Evolutionary conservation across 2,329 filamentous ascomycete genomes (phyloP), one percentile per base, ranked within the genome.

Genomic region (Microsporum canis): DNA sequence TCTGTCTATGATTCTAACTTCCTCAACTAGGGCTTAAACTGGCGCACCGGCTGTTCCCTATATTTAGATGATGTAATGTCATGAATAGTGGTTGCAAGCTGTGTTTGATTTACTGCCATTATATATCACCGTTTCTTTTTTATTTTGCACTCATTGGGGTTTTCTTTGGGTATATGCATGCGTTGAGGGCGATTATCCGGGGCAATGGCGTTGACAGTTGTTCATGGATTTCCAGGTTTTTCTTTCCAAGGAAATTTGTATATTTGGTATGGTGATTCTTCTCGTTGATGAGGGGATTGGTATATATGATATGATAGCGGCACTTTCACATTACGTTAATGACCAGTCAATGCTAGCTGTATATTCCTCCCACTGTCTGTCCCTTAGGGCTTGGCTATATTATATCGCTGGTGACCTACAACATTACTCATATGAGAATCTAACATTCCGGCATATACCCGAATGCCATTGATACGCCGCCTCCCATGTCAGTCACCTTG

Each of bases 1-100:
- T 17, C 7, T 36, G 14, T 36, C 23, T 34, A 23, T 47, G 31
- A 23, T 17, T 34, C 51, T 55, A 36, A 55, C 56, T 60, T 27
- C 27, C 17, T 47, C 45, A 55, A 56, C 43, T 58, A 65, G 64
- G 63, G 63, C 60, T 63, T n/a, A 64, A 64, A 60, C 1, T 63
- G 14, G 6, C 63, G 2, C 57, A 63, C 38, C 39, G 59, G 51
- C 3, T 64, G n/a, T 63, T 65, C 41, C 64, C 64, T 17, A 39
- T 33, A 51, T 29, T 65, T 14, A 53, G 63, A 56, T 64, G 36
- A 57, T 14, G 12, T 7, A n/a, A 59, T 12, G 10, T 14, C 10
- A 23, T 23, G 12, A 2, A 7, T n/a, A 43, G 23, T n/a, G n/a
- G 53, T 2, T n/a, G 23, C 53, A 38, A 12, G 33, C n/a, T 8